phyloP scores from a whole-genome alignment of 169 alveolate genomes.

The Cyclospora cayetanensis region DNA sequence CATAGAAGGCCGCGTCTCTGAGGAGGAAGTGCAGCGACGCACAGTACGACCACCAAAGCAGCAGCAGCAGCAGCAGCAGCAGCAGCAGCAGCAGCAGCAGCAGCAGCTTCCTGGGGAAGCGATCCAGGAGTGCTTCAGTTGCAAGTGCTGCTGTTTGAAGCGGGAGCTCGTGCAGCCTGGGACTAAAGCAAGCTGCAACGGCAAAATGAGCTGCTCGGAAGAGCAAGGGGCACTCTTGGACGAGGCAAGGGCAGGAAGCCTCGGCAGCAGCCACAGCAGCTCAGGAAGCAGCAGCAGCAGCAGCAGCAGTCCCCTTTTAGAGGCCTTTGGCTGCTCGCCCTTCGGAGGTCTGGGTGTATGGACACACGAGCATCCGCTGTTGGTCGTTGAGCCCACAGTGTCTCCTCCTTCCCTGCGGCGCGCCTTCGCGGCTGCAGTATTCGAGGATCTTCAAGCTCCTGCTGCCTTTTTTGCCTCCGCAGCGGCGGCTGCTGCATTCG shows the following conservation, averaged over 20 bases:
- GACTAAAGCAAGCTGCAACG: not conserved
- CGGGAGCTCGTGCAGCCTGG: too few relatives aligned
- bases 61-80: not conserved
- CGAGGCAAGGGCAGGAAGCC: conserved; percentile 56
- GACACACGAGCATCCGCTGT: conserved; percentile 95
- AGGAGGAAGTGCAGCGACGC: not conserved
- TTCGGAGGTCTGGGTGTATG: conserved; percentile 65
- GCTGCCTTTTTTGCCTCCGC: conserved; percentile 87
- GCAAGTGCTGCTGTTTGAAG: not conserved
- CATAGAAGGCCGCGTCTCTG: not conserved
- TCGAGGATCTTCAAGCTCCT: conserved; percentile 89
- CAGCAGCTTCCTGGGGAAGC: too few relatives aligned
- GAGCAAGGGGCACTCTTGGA: conserved; percentile 84
- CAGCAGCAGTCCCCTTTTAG: not conserved
- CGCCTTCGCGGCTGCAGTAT: conserved; percentile 96
- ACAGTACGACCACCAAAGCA: not conserved
- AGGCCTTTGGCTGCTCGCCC: not conserved
- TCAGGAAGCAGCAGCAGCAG: not conserved
- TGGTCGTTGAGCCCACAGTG: conserved; percentile 98
- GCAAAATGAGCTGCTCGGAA: conserved; percentile 30
- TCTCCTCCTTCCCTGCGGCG: conserved; percentile 97
- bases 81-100: not conserved
- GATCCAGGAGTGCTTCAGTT: too few relatives aligned
- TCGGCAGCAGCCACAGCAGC: too few relatives aligned
- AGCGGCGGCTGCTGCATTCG: conserved; percentile 90